A percentile compares a stretch with the other conserved stretches of the same genome.
Evolutionary conservation across 371 early-diverging fungal genomes (phyloP).

Genomic region (Mucor racemosus): DNA sequence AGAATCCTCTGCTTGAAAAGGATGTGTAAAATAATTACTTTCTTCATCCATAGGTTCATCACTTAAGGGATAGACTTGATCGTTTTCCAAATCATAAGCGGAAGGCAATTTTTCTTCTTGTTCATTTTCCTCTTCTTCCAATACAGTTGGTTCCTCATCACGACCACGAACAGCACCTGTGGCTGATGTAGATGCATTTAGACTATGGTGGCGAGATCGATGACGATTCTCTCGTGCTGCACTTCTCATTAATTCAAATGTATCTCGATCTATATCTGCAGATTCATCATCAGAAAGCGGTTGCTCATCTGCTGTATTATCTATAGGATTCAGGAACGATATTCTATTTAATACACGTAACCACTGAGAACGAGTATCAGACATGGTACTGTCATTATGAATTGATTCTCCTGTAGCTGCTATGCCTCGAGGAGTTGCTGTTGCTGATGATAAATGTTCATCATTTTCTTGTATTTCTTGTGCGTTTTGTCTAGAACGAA

Average conservation of each 20-base stretch:
- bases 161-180: constrained; percentile 16
- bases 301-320: background rate
- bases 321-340: constrained; percentile 28
- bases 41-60: constrained; percentile 1
- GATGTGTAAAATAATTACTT: constrained; percentile 42
- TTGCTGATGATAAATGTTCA: constrained; percentile 5
- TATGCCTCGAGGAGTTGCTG: background rate
- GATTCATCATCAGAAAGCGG: constrained; percentile 22
- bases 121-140: background rate
- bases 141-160: constrained; percentile 4
- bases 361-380: constrained; percentile 25
- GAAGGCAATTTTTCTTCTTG: constrained; percentile 44
- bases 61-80: constrained; percentile 14
- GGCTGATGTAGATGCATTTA: constrained; percentile 16
- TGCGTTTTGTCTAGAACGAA: constrained; percentile 16
- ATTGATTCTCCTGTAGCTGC: background rate
- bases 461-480: constrained; percentile 23
- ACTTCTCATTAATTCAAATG: constrained; percentile 34
- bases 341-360: constrained; percentile 24
- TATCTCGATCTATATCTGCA: constrained; percentile 27
- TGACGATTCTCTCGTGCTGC: constrained; percentile 6
- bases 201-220: constrained; percentile 11
- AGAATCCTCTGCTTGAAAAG: constrained; percentile 25
- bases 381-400: background rate
- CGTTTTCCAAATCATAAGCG: constrained; percentile 29